Conservation (phyloP, 306 rosid genomes). For the Prunus davidiana region DNA sequence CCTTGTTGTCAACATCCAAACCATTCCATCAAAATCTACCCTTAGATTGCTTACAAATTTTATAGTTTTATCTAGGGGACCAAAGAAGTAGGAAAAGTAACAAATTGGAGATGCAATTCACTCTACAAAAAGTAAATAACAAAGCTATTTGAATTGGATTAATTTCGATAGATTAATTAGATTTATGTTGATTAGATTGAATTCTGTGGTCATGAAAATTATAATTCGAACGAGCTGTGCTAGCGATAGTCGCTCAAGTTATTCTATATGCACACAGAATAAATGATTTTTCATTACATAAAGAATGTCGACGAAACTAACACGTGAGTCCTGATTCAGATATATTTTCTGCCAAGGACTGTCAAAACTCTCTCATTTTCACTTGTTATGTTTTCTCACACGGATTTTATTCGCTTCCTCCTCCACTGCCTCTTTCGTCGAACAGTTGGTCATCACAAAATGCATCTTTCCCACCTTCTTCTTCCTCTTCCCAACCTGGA, state of each 20-base stretch:
- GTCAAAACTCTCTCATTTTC: no score
- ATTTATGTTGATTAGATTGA: no score
- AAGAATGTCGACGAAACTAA: conserved; percentile 5
- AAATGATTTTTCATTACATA: no score
- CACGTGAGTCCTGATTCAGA: conserved; percentile 1
- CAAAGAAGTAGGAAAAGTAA: not conserved
- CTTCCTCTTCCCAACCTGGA: no score
- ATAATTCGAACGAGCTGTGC: no score
- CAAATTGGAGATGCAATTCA: no score
- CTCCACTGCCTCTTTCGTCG: not conserved
- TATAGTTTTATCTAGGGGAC: not conserved
- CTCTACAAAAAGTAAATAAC: no score
- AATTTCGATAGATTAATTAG: no score
- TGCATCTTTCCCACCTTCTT: not conserved
- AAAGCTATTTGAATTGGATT: no score
- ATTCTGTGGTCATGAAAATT: no score
- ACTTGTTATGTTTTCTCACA: not conserved
- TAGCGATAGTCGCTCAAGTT: no score
- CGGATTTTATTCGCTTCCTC: not conserved
- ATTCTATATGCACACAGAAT: not conserved
- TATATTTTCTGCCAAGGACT: not conserved
- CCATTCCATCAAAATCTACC: not conserved
- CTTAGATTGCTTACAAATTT: not conserved
- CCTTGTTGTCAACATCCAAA: not conserved
- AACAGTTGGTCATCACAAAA: not conserved